Base-by-base conservation (phyloP, 1,284 basidiomycete genomes). In the Moesziomyces aphidis region DNA sequence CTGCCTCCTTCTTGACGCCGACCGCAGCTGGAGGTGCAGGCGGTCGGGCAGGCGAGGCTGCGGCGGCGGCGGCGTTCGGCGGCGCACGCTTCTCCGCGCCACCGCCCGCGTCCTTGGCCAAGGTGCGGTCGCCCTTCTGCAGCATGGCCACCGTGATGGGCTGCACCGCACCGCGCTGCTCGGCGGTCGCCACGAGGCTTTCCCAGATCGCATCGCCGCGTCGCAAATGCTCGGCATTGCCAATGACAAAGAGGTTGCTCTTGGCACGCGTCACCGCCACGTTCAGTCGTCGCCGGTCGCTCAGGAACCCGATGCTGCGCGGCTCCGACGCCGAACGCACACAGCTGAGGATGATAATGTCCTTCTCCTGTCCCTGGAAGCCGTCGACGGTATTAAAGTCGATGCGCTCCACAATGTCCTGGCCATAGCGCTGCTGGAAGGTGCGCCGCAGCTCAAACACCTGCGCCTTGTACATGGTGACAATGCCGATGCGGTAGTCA, bases 311-410 rank as follows among this genome's bases (percentile, higher is more conserved):
- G 66, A 99, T 90, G 53, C 64, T 61, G 5, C 61, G 55, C 5
- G 63, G 47, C 24, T 66, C 56, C 3, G 48, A 9, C 46, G 79
- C 94, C 86, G 94, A 97, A 83, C 97, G 89, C 17, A 99, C 97
- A 85, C 97, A 99, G 84, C 92, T 94, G 54, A 99, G 89, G 78
- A 99, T 98, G 85, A 99, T 98, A 82, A 99, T 98, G 85, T 99
- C 97, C 89, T 99, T 99, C 87, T 99, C 97, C 82, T 97, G 90
- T 42, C 97, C 97, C 85, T 99, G 97, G 89, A 99, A 99, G 4
- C 97, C 97, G 85, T 99, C 97, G 44, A 99, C 97, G 0, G 97
- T 99, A 83, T 97, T 94, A 87, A 99, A 98, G 78, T 97, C 93
- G 47, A 99, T 90, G 34, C 89, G 89, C 17, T 79, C 62, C 4